A percentile compares a stretch with the other conserved stretches of the same genome.
These are phyloP conservation scores for Amniculicola lignicola DNA, from an alignment of 495 filamentous ascomycete genomes.

Conservation along the genomic window DNA sequence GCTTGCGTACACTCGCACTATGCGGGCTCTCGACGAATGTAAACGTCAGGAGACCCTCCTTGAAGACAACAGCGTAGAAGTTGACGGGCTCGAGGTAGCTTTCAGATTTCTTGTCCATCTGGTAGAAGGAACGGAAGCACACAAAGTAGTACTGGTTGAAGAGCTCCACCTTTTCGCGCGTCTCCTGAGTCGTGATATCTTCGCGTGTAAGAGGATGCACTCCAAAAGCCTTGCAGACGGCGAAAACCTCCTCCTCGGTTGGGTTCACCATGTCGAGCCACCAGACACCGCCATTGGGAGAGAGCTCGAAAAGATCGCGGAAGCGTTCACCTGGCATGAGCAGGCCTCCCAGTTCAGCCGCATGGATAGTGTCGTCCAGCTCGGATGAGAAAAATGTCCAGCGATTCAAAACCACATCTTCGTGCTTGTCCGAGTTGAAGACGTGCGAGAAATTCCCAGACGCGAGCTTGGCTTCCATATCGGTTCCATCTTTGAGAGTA, in stretches of 20 bases:
- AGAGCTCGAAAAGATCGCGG: slow-evolving; percentile 80
- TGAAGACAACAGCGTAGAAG: slow-evolving; percentile 94
- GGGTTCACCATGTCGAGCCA: slow-evolving; percentile 94
- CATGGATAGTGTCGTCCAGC: slow-evolving; percentile 85
- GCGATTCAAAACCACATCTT: slow-evolving; percentile 42
- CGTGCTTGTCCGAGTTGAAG: slow-evolving; percentile 10
- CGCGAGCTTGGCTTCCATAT: slow-evolving; percentile 41
- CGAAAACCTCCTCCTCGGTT: slow-evolving; percentile 80
- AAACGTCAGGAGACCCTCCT: slow-evolving; percentile 91
- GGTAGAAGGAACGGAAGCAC: slow-evolving; percentile 90
- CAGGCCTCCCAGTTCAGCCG: slow-evolving; percentile 80
- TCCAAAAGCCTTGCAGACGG: slow-evolving; percentile 85
- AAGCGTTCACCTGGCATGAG: slow-evolving; percentile 85
- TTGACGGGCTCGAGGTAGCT: slow-evolving; percentile 84
- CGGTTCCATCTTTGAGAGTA: slow-evolving; percentile 26
- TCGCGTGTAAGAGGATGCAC: slow-evolving; percentile 92
- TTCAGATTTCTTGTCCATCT: slow-evolving; percentile 73
- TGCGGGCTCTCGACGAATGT: slow-evolving; percentile 83
- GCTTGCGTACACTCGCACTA: slow-evolving; percentile 79
- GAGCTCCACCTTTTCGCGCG: slow-evolving; percentile 95
- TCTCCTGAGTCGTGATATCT: slow-evolving; percentile 90
- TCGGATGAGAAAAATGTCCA: slow-evolving; percentile 97
- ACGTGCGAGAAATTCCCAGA: slow-evolving; percentile 12
- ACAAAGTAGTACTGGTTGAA: slow-evolving; percentile 98
- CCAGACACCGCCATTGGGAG: slow-evolving; percentile 72